Conservation (phyloP, 192 early-diverging fungal species). For the Backusella circina region DNA sequence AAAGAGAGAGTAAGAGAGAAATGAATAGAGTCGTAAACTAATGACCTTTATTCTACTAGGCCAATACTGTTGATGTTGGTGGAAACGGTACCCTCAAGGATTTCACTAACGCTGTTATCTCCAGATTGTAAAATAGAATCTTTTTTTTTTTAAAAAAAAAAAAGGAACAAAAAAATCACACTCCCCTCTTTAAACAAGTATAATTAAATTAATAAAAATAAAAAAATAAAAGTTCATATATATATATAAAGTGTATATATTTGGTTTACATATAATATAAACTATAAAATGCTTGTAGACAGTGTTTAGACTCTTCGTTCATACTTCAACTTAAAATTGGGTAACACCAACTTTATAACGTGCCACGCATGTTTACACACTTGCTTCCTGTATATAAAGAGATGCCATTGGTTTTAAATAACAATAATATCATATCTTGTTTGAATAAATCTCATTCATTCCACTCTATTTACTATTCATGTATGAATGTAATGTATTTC, state of each 20-base stretch:
- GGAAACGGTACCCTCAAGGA: slow-evolving; percentile 87
- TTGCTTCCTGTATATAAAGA: neutral
- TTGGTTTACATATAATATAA: neutral
- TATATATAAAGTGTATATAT: neutral
- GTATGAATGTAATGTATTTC: too few relatives aligned
- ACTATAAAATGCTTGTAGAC: too few relatives aligned
- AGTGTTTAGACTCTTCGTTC: too few relatives aligned
- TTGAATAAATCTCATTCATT: too few relatives aligned
- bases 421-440: neutral
- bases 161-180: neutral
- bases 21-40: neutral
- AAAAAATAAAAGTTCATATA: neutral
- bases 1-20: neutral
- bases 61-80: slow-evolving; percentile 86
- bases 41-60: neutral
- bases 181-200: neutral
- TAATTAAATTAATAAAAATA: neutral
- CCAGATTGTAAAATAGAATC: slow-evolving; percentile 53
- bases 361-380: neutral
- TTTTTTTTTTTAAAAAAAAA: slow-evolving; percentile 3
- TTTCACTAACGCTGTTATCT: slow-evolving; percentile 89
- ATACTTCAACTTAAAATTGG: neutral
- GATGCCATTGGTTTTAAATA: too few relatives aligned
- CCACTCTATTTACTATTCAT: too few relatives aligned
- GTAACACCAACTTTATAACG: neutral